These are phyloP conservation scores for Torulaspora maleeae DNA, from an alignment of 805 yeast genomes.

Conservation along the genomic window DNA sequence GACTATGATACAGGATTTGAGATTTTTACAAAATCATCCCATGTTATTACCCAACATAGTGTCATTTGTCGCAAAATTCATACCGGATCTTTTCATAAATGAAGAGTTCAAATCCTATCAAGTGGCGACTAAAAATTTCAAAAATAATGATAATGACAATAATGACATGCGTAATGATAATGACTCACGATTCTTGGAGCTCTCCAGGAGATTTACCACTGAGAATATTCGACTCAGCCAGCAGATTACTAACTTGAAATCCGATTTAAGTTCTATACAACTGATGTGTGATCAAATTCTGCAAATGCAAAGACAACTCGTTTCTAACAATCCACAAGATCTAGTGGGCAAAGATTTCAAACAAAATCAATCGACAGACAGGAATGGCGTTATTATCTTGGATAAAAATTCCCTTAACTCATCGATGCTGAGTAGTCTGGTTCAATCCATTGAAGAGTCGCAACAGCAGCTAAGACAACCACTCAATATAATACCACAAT, in stretches of 20 bases:
- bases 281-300: conserved; percentile 29
- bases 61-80: conserved; percentile 26
- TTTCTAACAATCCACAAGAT: conserved; percentile 10
- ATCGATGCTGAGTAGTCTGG: conserved; percentile 19
- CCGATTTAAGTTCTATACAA: conserved; percentile 26
- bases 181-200: conserved; percentile 20
- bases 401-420: conserved; percentile 26
- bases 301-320: conserved; percentile 24
- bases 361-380: conserved; percentile 1
- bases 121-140: not conserved
- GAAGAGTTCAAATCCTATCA: conserved; percentile 19
- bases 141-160: conserved; percentile 6
- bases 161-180: conserved; percentile 2
- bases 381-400: conserved; percentile 18
- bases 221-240: conserved; percentile 32
- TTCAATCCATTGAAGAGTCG: conserved; percentile 21
- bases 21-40: conserved; percentile 25
- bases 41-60: conserved; percentile 28
- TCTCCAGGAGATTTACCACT: conserved; percentile 29
- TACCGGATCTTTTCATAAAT: conserved; percentile 29
- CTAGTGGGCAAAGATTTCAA: not conserved
- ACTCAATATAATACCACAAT: not conserved
- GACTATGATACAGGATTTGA: conserved; percentile 31
- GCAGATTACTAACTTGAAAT: conserved; percentile 28
- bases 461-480: not conserved